Evolutionary conservation across 768 basidiomycete species (phyloP).

Genomic region (Mycena filopes): DNA sequence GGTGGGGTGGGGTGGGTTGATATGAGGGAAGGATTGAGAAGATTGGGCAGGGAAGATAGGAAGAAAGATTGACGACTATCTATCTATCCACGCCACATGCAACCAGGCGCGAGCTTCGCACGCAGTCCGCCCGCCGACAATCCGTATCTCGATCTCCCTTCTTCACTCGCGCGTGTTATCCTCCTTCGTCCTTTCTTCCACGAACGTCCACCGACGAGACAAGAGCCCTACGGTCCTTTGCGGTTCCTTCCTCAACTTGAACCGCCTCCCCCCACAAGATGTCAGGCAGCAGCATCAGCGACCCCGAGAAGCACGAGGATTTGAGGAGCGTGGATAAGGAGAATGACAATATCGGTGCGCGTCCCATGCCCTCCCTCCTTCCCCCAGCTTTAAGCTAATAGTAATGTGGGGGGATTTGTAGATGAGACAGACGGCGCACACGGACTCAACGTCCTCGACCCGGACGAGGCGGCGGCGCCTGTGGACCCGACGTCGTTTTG

Average conservation of each 20-base stretch:
- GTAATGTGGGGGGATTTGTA: no score
- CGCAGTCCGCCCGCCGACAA: no score
- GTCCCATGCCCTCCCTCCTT: background rate
- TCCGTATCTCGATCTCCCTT: no score
- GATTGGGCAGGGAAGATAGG: no score
- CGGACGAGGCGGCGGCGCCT: background rate
- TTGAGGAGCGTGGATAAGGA: background rate
- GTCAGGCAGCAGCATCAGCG: background rate
- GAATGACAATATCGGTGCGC: background rate
- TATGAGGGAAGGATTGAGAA: no score
- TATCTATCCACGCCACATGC: no score
- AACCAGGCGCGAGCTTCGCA: no score
- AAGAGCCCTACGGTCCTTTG: conserved; percentile 3
- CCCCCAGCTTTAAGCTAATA: no score
- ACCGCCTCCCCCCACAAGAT: background rate
- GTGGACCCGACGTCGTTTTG: conserved; percentile 24
- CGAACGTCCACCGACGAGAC: background rate
- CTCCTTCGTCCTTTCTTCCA: background rate
- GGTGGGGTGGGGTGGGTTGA: no score
- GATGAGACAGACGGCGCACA: background rate
- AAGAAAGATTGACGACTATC: no score
- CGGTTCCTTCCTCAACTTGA: conserved; percentile 16
- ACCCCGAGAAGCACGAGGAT: conserved; percentile 10
- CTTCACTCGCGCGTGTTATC: background rate
- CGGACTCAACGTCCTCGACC: conserved; percentile 23